Evolutionary conservation across 2,329 filamentous ascomycete species (phyloP), one percentile per base, ranked within the genome.

Genomic region (Fusarium nurragi): DNA sequence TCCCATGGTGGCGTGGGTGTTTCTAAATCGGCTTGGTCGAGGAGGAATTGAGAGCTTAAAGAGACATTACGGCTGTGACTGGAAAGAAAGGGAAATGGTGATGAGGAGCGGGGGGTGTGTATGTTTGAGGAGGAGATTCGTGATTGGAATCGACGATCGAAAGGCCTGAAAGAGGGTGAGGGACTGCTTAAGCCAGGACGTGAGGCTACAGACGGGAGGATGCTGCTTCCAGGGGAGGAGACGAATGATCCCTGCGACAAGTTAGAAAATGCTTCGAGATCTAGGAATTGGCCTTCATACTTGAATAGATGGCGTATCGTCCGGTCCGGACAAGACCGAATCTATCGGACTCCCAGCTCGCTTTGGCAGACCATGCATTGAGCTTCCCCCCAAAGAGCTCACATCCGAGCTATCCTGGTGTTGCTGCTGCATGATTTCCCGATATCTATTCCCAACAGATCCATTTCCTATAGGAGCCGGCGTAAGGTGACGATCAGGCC

Each of bases 101-200:
- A 97, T 3, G 85, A 83, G 8, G 90, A 84, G 55, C 94, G 86
- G 28, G 91, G 88, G 23, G 88, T 88, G 46, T 76, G 74, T 22
- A 84, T 75, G 28, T 77, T 73, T 44, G 80, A 80, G 14, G 90
- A 87, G 58, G 84, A 82, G 65, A 97, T 87, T 44, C 94, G 89
- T 16, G 94, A 94, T 75, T 96, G 93, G 78, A 99, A 99, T 54
- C 95, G 89, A 65, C 93, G 88, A 75, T 99, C 95, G 76, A 99
- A 99, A 6, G 95, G 94, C 73, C 94, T 88, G 71, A 97, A 90
- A 16, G 92, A 93, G 19, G 91, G 91, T 16, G 90, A 92, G 14
- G 92, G 89, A 69, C 90, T 93, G 65, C 79, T 80, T 36, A 90
- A 78, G 60, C 87, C 84, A 19, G 87, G 84, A 56, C 90, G 84